These are phyloP conservation scores for Solanum chmielewskii DNA, from an alignment of 257 asterid genomes.

Conservation along the genomic window DNA sequence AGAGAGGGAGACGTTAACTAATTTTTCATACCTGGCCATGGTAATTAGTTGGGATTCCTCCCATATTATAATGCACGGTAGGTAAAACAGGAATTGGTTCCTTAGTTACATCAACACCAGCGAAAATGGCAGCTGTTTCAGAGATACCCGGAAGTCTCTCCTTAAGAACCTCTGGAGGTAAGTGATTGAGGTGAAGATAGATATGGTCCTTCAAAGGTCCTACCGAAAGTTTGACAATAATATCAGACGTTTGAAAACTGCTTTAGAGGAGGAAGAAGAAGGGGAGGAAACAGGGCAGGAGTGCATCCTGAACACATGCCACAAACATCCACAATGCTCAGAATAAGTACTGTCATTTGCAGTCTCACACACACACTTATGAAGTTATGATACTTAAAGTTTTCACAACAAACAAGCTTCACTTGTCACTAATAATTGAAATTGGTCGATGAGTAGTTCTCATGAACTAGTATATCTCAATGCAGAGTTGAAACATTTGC, in stretches of 20 bases:
- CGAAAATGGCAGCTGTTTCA: slow-evolving; percentile 95
- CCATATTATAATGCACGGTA: slow-evolving; percentile 97
- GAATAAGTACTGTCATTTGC: neutral
- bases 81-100: slow-evolving; percentile 98
- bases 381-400: neutral
- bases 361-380: neutral
- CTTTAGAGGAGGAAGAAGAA: neutral
- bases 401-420: neutral
- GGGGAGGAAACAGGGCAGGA: neutral
- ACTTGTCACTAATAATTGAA: neutral
- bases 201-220: slow-evolving; percentile 94
- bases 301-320: neutral
- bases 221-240: slow-evolving; percentile 8
- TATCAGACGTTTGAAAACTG: neutral
- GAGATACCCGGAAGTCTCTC: slow-evolving; percentile 99
- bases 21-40: slow-evolving; percentile 69
- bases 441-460: neutral
- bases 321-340: neutral
- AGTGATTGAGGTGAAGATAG: slow-evolving; percentile 92
- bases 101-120: slow-evolving; percentile 97
- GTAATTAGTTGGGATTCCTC: slow-evolving; percentile 94
- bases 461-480: neutral
- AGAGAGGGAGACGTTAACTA: neutral
- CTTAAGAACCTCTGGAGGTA: slow-evolving; percentile 94
- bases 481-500: neutral